A percentile compares a stretch with the other conserved stretches of the same genome.
phyloP scores from a whole-genome alignment of 169 alveolate genomes.

The Perkinsus marinus region DNA sequence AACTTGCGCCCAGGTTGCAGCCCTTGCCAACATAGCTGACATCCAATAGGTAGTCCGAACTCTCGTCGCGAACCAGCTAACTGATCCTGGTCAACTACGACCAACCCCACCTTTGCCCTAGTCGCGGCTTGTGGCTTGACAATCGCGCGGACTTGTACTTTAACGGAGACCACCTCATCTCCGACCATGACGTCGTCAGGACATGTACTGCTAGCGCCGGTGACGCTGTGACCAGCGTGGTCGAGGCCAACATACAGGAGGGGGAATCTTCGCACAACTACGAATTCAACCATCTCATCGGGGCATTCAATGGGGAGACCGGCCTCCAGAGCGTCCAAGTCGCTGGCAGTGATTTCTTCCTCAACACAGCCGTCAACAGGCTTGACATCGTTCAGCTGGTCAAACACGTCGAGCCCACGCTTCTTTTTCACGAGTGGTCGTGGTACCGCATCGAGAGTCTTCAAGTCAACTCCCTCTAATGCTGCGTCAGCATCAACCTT shows the following conservation, averaged over 20 bases:
- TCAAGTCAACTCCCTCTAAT: not conserved
- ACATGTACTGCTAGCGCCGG: not conserved
- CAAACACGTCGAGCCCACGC: not conserved
- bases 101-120: not conserved
- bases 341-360: not conserved
- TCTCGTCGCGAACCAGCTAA: not conserved
- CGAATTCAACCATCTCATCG: not conserved
- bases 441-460: not conserved
- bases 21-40: not conserved
- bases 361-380: not conserved
- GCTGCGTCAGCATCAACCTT: not conserved
- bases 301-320: not conserved
- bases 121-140: not conserved
- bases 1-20: not conserved
- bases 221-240: not conserved
- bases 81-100: not conserved
- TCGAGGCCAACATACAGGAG: not conserved
- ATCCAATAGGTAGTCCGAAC: not conserved
- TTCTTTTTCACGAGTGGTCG: not conserved
- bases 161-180: not conserved
- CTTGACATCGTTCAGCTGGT: not conserved
- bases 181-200: not conserved
- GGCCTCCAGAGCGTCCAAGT: not conserved
- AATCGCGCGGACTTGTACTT: not conserved
- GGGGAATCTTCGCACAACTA: not conserved